Evolutionary conservation across 2,329 filamentous ascomycete genomes (phyloP), one percentile per base, ranked within the genome.

Genomic region (Ceratocystis harringtonii): DNA sequence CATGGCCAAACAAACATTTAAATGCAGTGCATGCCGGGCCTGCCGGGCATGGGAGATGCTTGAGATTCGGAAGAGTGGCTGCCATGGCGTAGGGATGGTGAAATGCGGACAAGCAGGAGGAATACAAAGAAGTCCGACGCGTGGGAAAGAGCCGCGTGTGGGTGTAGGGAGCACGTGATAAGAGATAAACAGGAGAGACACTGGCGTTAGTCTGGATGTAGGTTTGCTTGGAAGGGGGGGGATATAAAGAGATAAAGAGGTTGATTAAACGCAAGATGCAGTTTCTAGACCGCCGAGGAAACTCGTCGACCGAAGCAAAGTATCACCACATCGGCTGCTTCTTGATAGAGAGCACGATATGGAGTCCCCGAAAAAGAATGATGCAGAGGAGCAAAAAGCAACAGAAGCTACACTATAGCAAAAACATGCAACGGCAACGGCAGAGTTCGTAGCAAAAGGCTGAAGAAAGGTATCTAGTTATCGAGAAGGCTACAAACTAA

Each of bases 1-100:
- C 72, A 69, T 81, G 78, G 32, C 77, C 77, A 69, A 81, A 81
- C 48, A 81, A 75, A 69, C 79, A 81, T 67, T 77, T 74, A 69
- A 79, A 80, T 17, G 79, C 78, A 7, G 75, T 78, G 69, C 79
- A 81, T 1, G 68, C 72, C 60, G 76, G 73, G 62, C 79, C 79
- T 22, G 78, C 78, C 5, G 79, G 79, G 69, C 79, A 81, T 8
- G 78, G 78, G 61, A 81, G 77, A 67, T 76, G 76, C 69, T 80
- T 81, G 68, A 81, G 77, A 60, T 66, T 64, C 30, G 68, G 65
- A 32, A 70, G 67, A 44, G 69, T 68, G 66, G 55, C 55, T 19
- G 55, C 55, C 55, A 58, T 58, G 5, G 55, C 15, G 28, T 15
- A 36, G 55, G 1, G 10, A 41, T 3, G 1, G 28, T n/a, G 17